Evolutionary conservation across 768 basidiomycete species (phyloP).

Genomic region (Tylopilus plumbeoviolaceoides): DNA sequence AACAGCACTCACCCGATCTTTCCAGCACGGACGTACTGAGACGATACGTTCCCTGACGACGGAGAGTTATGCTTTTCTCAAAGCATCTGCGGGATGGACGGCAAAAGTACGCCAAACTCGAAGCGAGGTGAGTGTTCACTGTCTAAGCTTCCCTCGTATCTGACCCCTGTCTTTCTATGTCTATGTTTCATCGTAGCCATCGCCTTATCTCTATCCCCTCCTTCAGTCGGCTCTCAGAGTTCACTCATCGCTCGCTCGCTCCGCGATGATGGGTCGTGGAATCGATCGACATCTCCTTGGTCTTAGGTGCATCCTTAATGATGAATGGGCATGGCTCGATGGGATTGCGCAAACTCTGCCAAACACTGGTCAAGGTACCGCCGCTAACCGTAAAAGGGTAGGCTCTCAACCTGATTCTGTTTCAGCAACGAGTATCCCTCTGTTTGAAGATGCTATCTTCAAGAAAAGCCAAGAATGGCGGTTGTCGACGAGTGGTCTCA

Average conservation of each 20-base stretch:
- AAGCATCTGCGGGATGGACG: constrained; percentile 17
- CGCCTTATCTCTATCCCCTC: constrained; percentile 38
- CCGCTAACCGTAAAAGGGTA: neutral
- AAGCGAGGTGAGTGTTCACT: constrained; percentile 11
- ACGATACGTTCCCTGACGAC: constrained; percentile 73
- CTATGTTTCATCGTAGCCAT: constrained; percentile 10
- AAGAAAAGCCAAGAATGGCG: constrained; percentile 77
- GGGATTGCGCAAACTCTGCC: neutral
- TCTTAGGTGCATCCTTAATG: constrained; percentile 58
- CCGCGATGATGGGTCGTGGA: constrained; percentile 77
- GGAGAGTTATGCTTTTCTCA: constrained; percentile 64
- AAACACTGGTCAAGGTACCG: constrained; percentile 3
- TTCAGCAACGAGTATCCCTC: constrained; percentile 15
- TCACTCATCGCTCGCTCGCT: constrained; percentile 69
- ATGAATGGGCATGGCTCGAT: constrained; percentile 28
- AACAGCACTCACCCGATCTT: constrained; percentile 84
- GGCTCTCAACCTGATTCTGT: neutral
- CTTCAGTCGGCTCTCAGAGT: constrained; percentile 66
- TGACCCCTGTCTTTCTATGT: neutral
- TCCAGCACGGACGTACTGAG: constrained; percentile 85
- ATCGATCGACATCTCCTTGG: constrained; percentile 92
- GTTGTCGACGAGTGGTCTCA: constrained; percentile 85
- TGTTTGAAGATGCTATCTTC: constrained; percentile 81
- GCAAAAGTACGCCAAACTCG: constrained; percentile 1
- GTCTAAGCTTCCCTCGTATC: neutral